Percentiles rank a stretch among this genome's conserved stretches.
These are phyloP conservation scores for Mucor plumbeus DNA, from an alignment of 371 early-diverging fungal genomes.

Conservation along the genomic window DNA sequence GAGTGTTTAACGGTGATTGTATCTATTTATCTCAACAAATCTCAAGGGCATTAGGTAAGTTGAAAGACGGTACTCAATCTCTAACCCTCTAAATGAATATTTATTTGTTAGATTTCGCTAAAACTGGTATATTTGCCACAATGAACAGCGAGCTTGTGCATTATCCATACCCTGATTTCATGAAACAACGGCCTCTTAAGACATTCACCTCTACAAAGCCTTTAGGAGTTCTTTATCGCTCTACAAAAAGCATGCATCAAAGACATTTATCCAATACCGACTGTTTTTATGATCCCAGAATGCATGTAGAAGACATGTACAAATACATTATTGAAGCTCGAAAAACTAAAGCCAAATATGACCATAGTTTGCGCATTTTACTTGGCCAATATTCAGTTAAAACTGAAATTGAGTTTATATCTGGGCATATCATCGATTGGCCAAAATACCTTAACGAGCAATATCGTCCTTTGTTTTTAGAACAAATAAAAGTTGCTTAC, in stretches of 20 bases:
- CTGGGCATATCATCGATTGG: conserved; percentile 39
- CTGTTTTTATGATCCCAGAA: conserved; percentile 39
- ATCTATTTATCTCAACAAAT: conserved; percentile 24
- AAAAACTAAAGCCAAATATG: conserved; percentile 48
- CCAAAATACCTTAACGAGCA: conserved; percentile 24
- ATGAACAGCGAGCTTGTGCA: conserved; percentile 38
- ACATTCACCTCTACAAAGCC: conserved; percentile 57
- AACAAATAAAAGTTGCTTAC: conserved; percentile 35
- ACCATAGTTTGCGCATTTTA: conserved; percentile 52
- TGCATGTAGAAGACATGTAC: conserved; percentile 58
- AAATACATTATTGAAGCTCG: conserved; percentile 58
- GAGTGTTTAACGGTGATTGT: conserved; percentile 20
- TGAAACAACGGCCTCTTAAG: conserved; percentile 54
- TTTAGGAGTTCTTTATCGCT: conserved; percentile 60
- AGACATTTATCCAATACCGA: background rate
- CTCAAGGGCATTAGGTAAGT: conserved; percentile 23
- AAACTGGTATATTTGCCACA: conserved; percentile 38
- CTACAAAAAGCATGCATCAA: conserved; percentile 9
- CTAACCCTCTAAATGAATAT: background rate
- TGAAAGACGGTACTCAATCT: too few relatives aligned
- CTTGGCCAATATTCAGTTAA: conserved; percentile 65
- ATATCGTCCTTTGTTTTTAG: conserved; percentile 3
- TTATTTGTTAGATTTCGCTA: conserved; percentile 27
- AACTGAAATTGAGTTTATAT: conserved; percentile 53
- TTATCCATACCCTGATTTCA: conserved; percentile 69